Evolutionary conservation across 352 stramenopile species (phyloP), one percentile per base, ranked within the genome.

Genomic region (Globisporangium paddicum): DNA sequence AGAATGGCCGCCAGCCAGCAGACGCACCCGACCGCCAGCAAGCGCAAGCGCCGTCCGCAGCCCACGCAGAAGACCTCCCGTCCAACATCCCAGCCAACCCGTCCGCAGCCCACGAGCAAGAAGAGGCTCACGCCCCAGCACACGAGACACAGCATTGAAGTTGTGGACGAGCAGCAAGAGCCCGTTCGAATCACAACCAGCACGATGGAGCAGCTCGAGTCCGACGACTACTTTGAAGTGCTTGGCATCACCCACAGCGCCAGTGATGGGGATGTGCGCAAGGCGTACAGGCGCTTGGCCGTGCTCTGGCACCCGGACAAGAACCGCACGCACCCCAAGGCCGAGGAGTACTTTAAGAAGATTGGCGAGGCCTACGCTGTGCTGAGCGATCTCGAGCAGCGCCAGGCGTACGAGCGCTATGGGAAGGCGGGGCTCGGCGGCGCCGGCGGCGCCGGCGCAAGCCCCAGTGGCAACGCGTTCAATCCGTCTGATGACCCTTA

Each of bases 221-320:
- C 83, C 23, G 71, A 87, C 55, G 79, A 93, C 58, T 90, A 90
- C 62, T 93, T 90, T 47, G 63, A 72, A 25, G 71, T 90, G 38
- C 66, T 93, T 32, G 71, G 71, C 4, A 55, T 93, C 9, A 18
- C 62, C 10, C 72, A 68, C 38, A 55, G 61, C 0, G 78, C 74
- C 18, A 73, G 67, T 0, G 81, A 77, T 2, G 56, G 67, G 0
- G 81, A 90, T n/a, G 68, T 93, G 16, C 84, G 82, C 60, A 70
- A 71, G 19, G 83, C 83, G 35, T 93, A 90, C 62, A 58, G 74
- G 11, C 84, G 83, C 48, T 60, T 90, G 56, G 79, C 79, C 28
- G 70, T 98, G 37, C 93, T 94, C 60, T 97, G 90, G 73, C 94
- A 98, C 65, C 94, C 94, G 1, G 94, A 98, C 66, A 98, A 98